Conservation (phyloP, 768 basidiomycete species). For the Amanita thiersii region DNA sequence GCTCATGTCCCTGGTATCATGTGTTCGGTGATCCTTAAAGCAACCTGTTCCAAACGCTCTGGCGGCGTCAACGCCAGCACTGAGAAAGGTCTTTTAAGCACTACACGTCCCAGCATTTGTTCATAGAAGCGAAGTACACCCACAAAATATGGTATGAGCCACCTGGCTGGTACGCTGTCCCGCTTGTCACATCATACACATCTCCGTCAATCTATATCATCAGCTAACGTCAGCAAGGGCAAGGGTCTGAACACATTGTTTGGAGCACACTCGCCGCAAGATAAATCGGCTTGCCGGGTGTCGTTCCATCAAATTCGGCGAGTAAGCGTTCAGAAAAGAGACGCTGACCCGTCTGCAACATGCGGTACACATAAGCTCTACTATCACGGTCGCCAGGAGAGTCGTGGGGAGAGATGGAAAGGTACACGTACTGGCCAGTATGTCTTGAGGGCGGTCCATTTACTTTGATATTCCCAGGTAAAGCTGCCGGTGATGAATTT, state of each 20-base stretch:
- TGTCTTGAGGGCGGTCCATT: conserved; percentile 51
- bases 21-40: conserved; percentile 83
- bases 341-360: conserved; percentile 47
- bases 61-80: conserved; percentile 85
- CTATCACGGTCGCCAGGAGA: neutral
- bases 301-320: conserved; percentile 62
- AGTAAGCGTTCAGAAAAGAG: conserved; percentile 72
- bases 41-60: conserved; percentile 92
- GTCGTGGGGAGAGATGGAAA: neutral
- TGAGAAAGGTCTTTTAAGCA: conserved; percentile 17
- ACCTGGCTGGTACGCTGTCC: conserved; percentile 79
- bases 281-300: conserved; percentile 63
- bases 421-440: conserved; percentile 49
- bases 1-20: conserved; percentile 79
- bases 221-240: conserved; percentile 9
- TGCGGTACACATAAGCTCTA: neutral
- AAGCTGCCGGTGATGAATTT: conserved; percentile 86
- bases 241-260: conserved; percentile 11
- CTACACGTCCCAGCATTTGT: conserved; percentile 13
- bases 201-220: conserved; percentile 84
- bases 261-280: conserved; percentile 53
- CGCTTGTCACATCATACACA: conserved; percentile 86
- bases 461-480: conserved; percentile 73
- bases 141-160: conserved; percentile 76
- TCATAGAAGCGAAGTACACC: conserved; percentile 19